Conservation (phyloP, 2,329 filamentous ascomycete species). For the Fusarium camptoceras region DNA sequence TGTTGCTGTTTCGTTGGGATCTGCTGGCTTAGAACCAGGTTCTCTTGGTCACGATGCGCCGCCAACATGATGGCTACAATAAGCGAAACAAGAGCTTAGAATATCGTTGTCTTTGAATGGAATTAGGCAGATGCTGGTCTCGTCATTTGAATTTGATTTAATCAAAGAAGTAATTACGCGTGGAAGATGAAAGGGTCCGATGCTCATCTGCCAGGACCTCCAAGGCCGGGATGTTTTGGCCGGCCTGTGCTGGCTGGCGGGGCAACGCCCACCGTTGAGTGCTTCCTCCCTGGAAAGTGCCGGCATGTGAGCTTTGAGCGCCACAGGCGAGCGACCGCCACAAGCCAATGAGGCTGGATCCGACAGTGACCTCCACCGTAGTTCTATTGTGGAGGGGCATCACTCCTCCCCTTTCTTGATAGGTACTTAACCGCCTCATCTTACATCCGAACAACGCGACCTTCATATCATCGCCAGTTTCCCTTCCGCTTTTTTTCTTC, state of each 20-base stretch:
- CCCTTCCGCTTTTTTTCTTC: constrained; percentile 28
- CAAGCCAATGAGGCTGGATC: constrained; percentile 47
- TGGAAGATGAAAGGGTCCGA: constrained; percentile 29
- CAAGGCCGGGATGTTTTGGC: constrained; percentile 39
- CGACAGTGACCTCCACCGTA: constrained; percentile 40
- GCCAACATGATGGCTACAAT: constrained; percentile 71
- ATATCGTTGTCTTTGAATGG: constrained; percentile 16
- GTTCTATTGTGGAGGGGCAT: constrained; percentile 53
- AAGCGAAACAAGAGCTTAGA: constrained; percentile 19
- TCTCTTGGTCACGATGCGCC: constrained; percentile 86
- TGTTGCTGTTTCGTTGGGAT: constrained; percentile 79
- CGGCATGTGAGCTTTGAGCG: constrained; percentile 32
- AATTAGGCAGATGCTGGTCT: constrained; percentile 24
- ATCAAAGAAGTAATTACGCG: constrained; percentile 38
- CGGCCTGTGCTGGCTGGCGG: constrained; percentile 44
- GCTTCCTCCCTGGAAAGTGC: constrained; percentile 24
- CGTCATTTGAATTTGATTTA: constrained; percentile 25
- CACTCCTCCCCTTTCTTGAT: constrained; percentile 53
- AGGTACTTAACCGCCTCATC: constrained; percentile 49
- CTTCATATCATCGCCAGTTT: constrained; percentile 47
- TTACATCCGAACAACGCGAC: constrained; percentile 50
- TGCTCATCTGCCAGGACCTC: constrained; percentile 14
- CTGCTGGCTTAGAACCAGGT: constrained; percentile 81
- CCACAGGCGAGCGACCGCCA: constrained; percentile 46
- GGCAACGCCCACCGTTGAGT: constrained; percentile 44